Percentiles rank a stretch among this genome's conserved stretches.
Conservation (phyloP, 1,284 basidiomycete species). For the Microbotryum lychnidis-dioicae region DNA sequence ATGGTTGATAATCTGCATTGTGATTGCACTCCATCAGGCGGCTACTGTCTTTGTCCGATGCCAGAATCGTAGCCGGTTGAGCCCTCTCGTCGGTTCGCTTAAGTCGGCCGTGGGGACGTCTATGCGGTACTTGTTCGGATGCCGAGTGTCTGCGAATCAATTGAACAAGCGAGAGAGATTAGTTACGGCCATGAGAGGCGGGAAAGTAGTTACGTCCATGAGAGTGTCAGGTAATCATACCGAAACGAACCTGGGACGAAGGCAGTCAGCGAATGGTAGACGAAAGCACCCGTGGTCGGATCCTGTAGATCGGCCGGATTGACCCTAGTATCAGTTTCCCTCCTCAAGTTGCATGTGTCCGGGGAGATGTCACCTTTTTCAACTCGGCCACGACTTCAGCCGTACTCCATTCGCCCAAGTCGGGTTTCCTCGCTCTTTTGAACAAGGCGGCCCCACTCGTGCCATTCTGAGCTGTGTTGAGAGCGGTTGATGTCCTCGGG, state of each 20-base stretch:
- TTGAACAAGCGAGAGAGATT: neutral
- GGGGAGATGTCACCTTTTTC: constrained; percentile 15
- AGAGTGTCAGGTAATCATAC: neutral
- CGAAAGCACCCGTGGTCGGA: constrained; percentile 18
- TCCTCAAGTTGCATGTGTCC: too few relatives aligned
- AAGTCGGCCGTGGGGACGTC: constrained; percentile 21
- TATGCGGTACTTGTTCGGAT: constrained; percentile 21
- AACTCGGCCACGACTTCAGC: constrained; percentile 30
- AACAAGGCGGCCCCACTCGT: constrained; percentile 4
- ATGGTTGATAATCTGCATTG: neutral
- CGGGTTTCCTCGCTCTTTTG: constrained; percentile 23
- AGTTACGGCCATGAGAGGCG: neutral
- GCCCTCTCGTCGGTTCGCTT: constrained; percentile 1
- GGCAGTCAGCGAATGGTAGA: constrained; percentile 28
- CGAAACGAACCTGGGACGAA: constrained; percentile 19
- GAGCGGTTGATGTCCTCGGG: constrained; percentile 8
- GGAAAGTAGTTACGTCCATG: neutral
- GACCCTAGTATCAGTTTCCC: neutral
- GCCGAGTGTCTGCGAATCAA: constrained; percentile 8
- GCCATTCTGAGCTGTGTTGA: neutral
- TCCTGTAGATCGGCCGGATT: constrained; percentile 1
- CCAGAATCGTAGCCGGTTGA: constrained; percentile 25
- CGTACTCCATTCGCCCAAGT: constrained; percentile 18
- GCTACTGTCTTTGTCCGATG: constrained; percentile 13
- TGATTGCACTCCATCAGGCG: neutral